Evolutionary conservation across 306 rosid genomes (phyloP).

Genomic region (Glycine tomentella): DNA sequence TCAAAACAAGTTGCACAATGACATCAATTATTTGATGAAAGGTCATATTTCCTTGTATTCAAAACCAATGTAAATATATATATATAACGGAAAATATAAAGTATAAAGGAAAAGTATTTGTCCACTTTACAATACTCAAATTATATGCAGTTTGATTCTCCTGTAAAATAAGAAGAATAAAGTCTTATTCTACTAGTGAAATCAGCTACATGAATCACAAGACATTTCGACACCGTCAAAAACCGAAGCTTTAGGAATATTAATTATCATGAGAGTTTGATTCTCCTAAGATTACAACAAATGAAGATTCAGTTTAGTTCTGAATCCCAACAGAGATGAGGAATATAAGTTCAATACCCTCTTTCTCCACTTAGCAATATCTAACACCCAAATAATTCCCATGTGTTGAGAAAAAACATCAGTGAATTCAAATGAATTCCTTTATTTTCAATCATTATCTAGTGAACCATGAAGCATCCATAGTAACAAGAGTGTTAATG

Average conservation of each 20-base stretch:
- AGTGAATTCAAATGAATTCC: not conserved
- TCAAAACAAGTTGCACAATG: too few relatives aligned
- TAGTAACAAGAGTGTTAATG: too few relatives aligned
- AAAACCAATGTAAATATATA: too few relatives aligned
- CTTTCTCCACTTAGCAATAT: not conserved
- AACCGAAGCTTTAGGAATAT: too few relatives aligned
- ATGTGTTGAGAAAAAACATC: too few relatives aligned
- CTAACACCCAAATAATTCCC: not conserved
- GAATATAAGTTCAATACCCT: not conserved
- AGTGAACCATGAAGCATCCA: slow-evolving; percentile 6
- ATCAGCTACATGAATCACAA: too few relatives aligned
- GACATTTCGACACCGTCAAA: too few relatives aligned
- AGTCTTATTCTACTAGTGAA: too few relatives aligned
- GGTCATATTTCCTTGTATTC: not conserved
- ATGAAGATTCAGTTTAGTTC: not conserved
- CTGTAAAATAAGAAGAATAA: too few relatives aligned
- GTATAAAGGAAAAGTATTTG: not conserved
- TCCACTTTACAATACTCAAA: slow-evolving; percentile 2
- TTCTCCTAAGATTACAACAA: slow-evolving; percentile 5
- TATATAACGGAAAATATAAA: too few relatives aligned
- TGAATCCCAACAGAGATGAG: not conserved
- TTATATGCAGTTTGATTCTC: slow-evolving; percentile 2
- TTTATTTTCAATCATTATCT: slow-evolving; percentile 16
- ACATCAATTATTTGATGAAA: not conserved
- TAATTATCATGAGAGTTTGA: not conserved